Evolutionary conservation across 23 red algal species (phyloP).

Genomic region (Gracilaria domingensis): DNA sequence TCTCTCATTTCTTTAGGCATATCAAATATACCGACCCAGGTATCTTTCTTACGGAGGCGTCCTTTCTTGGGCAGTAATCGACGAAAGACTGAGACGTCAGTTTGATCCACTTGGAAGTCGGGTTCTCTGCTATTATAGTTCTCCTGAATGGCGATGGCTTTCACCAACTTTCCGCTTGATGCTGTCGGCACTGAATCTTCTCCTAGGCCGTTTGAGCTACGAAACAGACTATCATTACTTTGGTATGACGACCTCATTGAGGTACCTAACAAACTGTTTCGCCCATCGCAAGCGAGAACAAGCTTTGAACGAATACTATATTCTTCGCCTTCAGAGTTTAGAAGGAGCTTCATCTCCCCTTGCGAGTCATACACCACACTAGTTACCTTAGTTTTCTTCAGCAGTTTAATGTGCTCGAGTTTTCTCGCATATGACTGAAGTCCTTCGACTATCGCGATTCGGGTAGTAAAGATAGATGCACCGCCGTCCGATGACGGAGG

Average conservation of each 20-base stretch:
- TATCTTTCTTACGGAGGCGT: neutral
- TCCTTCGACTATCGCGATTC: neutral
- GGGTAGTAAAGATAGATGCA: neutral
- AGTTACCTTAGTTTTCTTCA: slow-evolving; percentile 3
- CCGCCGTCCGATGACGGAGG: neutral
- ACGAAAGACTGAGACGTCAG: neutral
- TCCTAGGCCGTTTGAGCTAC: neutral
- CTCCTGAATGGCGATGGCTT: neutral
- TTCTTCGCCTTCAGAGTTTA: neutral
- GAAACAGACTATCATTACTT: neutral
- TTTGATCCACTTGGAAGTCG: neutral
- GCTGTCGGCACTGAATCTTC: neutral
- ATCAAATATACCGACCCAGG: neutral
- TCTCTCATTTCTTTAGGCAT: neutral
- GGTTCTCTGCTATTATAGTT: neutral
- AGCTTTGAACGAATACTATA: slow-evolving; percentile 26
- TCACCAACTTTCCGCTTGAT: neutral
- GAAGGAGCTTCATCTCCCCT: neutral
- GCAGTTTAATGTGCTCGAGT: neutral
- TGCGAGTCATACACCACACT: neutral
- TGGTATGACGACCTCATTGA: neutral
- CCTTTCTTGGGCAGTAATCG: neutral
- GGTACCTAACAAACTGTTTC: slow-evolving; percentile 1
- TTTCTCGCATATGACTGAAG: neutral
- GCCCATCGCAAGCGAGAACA: slow-evolving; percentile 58